Evolutionary conservation across 305 asterid genomes (phyloP).

Genomic region (Solanum aculeatissimum): DNA sequence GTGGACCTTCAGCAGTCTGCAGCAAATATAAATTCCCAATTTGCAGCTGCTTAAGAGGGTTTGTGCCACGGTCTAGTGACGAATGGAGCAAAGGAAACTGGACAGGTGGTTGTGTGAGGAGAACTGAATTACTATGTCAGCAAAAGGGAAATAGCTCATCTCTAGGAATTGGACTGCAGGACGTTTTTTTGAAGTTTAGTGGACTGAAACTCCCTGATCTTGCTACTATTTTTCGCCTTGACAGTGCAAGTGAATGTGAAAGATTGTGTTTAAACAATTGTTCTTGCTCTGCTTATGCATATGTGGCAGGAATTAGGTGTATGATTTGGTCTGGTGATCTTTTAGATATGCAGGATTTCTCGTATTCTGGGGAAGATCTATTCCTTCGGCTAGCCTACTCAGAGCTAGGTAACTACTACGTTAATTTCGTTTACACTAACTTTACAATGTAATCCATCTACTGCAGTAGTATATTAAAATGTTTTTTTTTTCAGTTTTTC

Average conservation of each 20-base stretch:
- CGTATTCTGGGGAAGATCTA: conserved; percentile 15
- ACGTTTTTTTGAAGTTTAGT: conserved; percentile 15
- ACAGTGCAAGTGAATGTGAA: conserved; percentile 16
- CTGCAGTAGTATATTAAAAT: background rate
- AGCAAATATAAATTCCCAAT: conserved; percentile 3
- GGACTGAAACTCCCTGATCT: conserved; percentile 26
- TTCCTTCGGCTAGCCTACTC: conserved; percentile 16
- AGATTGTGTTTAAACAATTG: conserved; percentile 21
- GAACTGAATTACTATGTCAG: conserved; percentile 8
- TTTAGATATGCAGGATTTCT: conserved; percentile 14
- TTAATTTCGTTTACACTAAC: background rate
- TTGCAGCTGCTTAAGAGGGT: conserved; percentile 29
- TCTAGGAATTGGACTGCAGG: background rate
- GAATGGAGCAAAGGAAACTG: conserved; percentile 30
- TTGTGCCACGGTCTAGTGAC: conserved; percentile 4
- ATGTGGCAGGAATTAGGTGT: conserved; percentile 15
- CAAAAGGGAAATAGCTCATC: background rate
- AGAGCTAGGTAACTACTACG: conserved; percentile 9
- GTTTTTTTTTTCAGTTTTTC: background rate
- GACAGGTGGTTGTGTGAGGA: conserved; percentile 25
- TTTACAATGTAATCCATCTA: background rate
- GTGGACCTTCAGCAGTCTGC: conserved; percentile 27
- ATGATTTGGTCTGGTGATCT: conserved; percentile 25
- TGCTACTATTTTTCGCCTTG: background rate
- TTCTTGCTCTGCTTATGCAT: conserved; percentile 35